Conservation (phyloP, 2,329 filamentous ascomycete genomes). For the Sclerotinia spermophila region DNA sequence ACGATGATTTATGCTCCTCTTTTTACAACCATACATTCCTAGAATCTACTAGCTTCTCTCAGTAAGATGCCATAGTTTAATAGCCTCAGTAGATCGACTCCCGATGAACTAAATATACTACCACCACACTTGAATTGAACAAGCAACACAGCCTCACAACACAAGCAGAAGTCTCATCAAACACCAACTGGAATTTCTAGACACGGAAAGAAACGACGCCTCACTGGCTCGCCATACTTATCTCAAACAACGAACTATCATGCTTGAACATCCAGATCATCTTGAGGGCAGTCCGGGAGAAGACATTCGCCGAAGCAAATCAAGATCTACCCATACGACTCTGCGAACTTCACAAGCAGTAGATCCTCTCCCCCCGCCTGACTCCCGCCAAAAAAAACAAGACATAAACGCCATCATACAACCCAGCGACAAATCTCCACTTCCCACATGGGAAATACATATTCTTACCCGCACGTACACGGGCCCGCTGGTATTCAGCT, state of each 20-base stretch:
- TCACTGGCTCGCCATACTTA: neutral
- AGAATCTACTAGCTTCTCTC: neutral
- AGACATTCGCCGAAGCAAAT: neutral
- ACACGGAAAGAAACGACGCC: neutral
- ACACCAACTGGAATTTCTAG: neutral
- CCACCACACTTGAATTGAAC: neutral
- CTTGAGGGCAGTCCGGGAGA: neutral
- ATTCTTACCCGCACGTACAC: neutral
- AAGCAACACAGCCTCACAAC: neutral
- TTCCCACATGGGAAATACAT: neutral
- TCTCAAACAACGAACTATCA: too few species aligned
- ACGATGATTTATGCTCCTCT: neutral
- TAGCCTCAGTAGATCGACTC: too few species aligned
- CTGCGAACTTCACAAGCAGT: too few species aligned
- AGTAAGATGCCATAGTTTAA: neutral
- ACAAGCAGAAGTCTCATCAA: neutral
- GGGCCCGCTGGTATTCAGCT: neutral
- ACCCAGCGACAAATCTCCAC: neutral
- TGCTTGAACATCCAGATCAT: neutral
- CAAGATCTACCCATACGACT: neutral
- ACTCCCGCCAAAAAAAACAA: neutral
- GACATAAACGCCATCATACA: neutral
- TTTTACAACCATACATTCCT: neutral
- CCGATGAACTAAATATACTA: too few species aligned
- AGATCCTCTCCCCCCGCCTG: too few species aligned